Evolutionary conservation across 2,329 filamentous ascomycete species (phyloP), one percentile per base, ranked within the genome.

Genomic region (Fusarium secorum): DNA sequence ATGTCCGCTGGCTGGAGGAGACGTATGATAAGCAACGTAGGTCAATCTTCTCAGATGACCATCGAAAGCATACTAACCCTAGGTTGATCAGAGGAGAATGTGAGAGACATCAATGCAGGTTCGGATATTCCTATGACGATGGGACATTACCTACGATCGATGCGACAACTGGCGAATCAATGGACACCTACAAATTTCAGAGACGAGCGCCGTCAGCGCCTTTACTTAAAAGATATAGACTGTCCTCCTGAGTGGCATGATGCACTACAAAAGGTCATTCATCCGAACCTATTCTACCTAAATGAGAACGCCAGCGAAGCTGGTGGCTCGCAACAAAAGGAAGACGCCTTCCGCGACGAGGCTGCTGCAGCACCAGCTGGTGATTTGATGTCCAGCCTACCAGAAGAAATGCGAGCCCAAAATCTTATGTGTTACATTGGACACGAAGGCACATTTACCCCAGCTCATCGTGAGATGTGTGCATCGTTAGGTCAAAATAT

Each of bases 371-470:
- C 91, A 5, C 88, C 90, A 48, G 91, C 94, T 4, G 95, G 95
- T 11, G 96, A 99, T 77, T 82, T 99, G 36, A 99, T 99, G 96
- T 97, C 94, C 78, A 95, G 92, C 75, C 86, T 99, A 8, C 94
- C 94, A 1, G 83, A 87, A 45, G 89, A 91, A 44, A 98, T 98
- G 93, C 91, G 94, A 52, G 96, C 96, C 1, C 91, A 97, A 78
- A 99, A 99, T 70, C 85, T 99, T 74, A 98, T 98, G 96, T 98
- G 95, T 79, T 99, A 99, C 76, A 91, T 98, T 75, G 96, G 96
- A 1, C 95, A 98, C 76, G 96, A 99, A 83, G 96, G 96, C 10
- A 99, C 96, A 2, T 98, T 95, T 77, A 99, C 96, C 0, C 95
- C 96, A 14, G 91, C 95, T 1, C 96, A 99, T 81, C 90, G 94